Evolutionary conservation across 2,329 filamentous ascomycete genomes (phyloP).

Genomic region (Stagonosporopsis rhizophila): DNA sequence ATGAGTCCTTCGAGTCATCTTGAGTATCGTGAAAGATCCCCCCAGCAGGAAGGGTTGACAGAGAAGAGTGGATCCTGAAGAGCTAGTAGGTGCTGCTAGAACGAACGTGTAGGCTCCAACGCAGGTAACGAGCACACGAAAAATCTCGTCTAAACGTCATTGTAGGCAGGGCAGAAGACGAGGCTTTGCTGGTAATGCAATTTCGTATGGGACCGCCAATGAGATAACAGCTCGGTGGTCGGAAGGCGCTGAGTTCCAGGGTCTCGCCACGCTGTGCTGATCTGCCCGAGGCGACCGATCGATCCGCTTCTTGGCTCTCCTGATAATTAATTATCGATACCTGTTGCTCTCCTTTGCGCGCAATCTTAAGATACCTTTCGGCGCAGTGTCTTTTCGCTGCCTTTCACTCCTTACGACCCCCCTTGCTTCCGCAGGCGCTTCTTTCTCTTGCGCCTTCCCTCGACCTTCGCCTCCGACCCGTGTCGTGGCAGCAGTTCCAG

Average conservation of each 20-base stretch:
- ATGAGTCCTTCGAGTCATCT: too few relatives aligned
- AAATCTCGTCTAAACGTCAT: neutral
- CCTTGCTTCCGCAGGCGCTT: neutral
- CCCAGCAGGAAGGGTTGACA: too few relatives aligned
- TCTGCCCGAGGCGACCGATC: conserved; percentile 18
- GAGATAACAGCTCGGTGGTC: conserved; percentile 3
- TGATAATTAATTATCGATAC: conserved; percentile 20
- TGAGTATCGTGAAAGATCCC: too few relatives aligned
- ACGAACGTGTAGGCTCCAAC: too few relatives aligned
- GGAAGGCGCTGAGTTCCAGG: conserved; percentile 12
- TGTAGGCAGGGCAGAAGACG: neutral
- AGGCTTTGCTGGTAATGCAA: neutral
- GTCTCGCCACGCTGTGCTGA: conserved; percentile 22
- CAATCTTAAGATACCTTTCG: conserved; percentile 15
- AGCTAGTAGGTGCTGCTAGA: too few relatives aligned
- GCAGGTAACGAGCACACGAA: too few relatives aligned
- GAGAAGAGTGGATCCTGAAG: too few relatives aligned
- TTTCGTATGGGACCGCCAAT: neutral
- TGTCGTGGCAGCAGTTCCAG: neutral
- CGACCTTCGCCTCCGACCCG: neutral
- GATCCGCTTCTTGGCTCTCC: conserved; percentile 18
- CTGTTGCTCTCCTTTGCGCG: conserved; percentile 10
- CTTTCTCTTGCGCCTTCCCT: neutral
- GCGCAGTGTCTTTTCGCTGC: conserved; percentile 3
- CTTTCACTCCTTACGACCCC: neutral